Evolutionary conservation across 2,329 filamentous ascomycete genomes (phyloP), one percentile per base, ranked within the genome.

Genomic region (Didymella sp.): DNA sequence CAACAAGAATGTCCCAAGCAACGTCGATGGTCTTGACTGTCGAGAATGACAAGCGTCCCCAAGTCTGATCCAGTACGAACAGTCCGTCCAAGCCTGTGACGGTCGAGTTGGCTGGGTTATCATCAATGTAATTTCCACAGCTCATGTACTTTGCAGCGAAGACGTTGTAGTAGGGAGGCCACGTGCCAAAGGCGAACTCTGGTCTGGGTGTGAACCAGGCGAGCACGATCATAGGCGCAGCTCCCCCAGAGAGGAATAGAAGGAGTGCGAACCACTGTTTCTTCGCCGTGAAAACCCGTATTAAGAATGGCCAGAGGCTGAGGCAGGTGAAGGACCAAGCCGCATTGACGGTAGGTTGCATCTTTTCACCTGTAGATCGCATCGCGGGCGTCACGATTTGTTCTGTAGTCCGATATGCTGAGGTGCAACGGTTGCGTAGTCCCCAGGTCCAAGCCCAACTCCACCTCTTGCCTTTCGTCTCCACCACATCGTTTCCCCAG

Each of bases 11-110:
- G 51, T 77, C 75, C 74, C 74, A 77, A 1, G 58, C 47, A 6
- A 74, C 66, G 47, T 76, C 74, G n/a, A 77, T 70, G 2, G 68
- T 58, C 46, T 77, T 77, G 13, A 64, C 76, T 9, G 65, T 62
- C 9, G 69, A 60, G 44, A 77, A 77, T 0, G 67, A 48, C 19
- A 70, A 69, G 0, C 28, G 42, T 0, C 71, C 73, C 28, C 56
- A 69, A 0, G 64, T 68, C 3, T 35, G 24, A 49, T 73, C 72
- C 5, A 75, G 59, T 15, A 69, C 63, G 30, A 74, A 75, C 1
- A 75, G 44, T 7, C 59, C 63, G 31, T 72, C 67, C 5, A 71
- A 58, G 2, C 71, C 72, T 13, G 41, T 46, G 3, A 68, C 43
- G 0, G 58, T 66, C 0, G 65, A 53, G 19, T 66, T 66, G 19